Percentiles rank a stretch among this genome's conserved stretches.
Conservation (phyloP, 352 stramenopile species). For the Pilasporangium apinafurcum region DNA sequence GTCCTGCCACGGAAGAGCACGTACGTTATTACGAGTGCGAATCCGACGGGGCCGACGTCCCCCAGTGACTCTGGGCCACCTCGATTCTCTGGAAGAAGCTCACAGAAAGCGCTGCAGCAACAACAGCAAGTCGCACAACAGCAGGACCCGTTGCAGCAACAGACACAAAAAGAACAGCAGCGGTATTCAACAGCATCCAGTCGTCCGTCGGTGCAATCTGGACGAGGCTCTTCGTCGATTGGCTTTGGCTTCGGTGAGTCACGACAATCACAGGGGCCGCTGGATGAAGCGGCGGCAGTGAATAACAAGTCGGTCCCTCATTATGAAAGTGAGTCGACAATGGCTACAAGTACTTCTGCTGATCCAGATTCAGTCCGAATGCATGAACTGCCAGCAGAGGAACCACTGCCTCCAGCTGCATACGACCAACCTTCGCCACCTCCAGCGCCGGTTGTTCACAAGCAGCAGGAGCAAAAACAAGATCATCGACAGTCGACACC, state of each 20-base stretch:
- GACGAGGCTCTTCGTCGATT: no score
- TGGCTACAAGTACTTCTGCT: neutral
- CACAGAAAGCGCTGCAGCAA: slow-evolving; percentile 11
- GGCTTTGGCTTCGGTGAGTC: no score
- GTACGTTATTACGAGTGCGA: slow-evolving; percentile 59
- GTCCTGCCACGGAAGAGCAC: slow-evolving; percentile 48
- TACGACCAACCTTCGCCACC: no score
- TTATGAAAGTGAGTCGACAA: no score
- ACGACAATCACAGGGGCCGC: no score
- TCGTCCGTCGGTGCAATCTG: slow-evolving; percentile 13
- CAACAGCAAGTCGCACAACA: slow-evolving; percentile 19
- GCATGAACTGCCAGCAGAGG: neutral
- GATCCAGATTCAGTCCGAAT: slow-evolving; percentile 1
- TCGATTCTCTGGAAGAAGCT: slow-evolving; percentile 1
- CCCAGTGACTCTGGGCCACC: slow-evolving; percentile 35
- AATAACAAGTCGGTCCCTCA: no score
- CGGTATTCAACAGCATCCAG: no score
- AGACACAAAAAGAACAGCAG: no score
- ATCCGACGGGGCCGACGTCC: slow-evolving; percentile 37
- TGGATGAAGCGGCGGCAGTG: no score
- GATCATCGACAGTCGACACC: slow-evolving; percentile 1
- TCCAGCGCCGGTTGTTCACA: slow-evolving; percentile 4
- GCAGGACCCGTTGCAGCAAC: slow-evolving; percentile 9
- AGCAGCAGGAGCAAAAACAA: neutral
- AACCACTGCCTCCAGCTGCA: neutral